Evolutionary conservation across 2,329 filamentous ascomycete species (phyloP).

Genomic region (Thielaviopsis musarum): DNA sequence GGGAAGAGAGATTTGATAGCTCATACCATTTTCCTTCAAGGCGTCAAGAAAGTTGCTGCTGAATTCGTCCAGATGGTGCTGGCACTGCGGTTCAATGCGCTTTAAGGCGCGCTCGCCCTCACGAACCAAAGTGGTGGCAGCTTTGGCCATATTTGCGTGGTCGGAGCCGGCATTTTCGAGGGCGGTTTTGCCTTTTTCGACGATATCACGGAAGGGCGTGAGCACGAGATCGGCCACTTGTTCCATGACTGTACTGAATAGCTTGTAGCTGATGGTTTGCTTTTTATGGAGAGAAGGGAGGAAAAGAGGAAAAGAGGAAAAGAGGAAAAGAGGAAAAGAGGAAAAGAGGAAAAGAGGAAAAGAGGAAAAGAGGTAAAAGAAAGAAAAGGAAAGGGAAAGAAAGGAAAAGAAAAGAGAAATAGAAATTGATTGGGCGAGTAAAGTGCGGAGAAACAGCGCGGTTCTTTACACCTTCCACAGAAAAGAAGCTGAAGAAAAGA

Average conservation of each 20-base stretch:
- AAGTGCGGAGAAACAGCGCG: too few relatives aligned
- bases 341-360: too few relatives aligned
- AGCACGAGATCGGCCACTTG: constrained; percentile 28
- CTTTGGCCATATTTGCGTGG: constrained; percentile 30
- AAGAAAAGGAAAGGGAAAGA: too few relatives aligned
- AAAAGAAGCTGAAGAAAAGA: too few relatives aligned
- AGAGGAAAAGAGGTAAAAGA: too few relatives aligned
- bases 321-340: too few relatives aligned
- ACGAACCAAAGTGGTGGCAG: constrained; percentile 29
- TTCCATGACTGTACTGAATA: constrained; percentile 19
- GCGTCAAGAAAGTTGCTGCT: constrained; percentile 31
- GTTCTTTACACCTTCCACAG: too few relatives aligned
- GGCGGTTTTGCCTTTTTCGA: constrained; percentile 32
- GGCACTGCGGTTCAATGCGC: constrained; percentile 34
- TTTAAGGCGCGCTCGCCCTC: constrained; percentile 33
- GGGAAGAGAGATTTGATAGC: background rate
- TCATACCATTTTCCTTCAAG: constrained; percentile 36
- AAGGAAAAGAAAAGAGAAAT: too few relatives aligned
- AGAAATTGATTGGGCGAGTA: too few relatives aligned
- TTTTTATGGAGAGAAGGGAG: too few relatives aligned
- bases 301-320: too few relatives aligned
- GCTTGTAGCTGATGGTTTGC: background rate
- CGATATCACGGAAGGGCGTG: constrained; percentile 34
- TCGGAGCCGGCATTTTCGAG: constrained; percentile 29
- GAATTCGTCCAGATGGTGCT: constrained; percentile 31